Conservation (phyloP, 1,139 yeast genomes). For the Kodamaea arcana region DNA sequence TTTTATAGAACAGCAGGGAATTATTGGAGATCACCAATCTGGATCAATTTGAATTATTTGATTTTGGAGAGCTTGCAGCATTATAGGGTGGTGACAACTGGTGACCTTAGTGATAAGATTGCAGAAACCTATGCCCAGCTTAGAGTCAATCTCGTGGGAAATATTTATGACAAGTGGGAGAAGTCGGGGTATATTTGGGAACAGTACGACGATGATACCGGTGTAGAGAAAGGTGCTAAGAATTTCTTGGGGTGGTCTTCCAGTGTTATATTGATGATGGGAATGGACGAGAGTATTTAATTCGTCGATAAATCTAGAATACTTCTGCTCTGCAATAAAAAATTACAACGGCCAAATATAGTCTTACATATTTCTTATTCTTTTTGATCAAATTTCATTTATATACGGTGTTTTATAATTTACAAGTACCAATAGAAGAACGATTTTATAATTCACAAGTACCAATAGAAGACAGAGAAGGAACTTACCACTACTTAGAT, state of each 20-base stretch:
- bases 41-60: slow-evolving; percentile 89
- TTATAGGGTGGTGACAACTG: slow-evolving; percentile 32
- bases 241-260: slow-evolving; percentile 96
- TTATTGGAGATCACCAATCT: slow-evolving; percentile 94
- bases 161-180: slow-evolving; percentile 65
- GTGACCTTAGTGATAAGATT: slow-evolving; percentile 31
- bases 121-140: slow-evolving; percentile 48
- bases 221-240: slow-evolving; percentile 76
- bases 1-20: slow-evolving; percentile 76
- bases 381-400: background rate
- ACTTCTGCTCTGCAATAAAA: too few species aligned
- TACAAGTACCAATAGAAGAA: background rate
- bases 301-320: too few species aligned
- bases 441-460: background rate
- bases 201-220: slow-evolving; percentile 77
- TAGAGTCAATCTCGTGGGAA: slow-evolving; percentile 63
- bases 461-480: too few species aligned
- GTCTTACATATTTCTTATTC: too few species aligned
- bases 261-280: slow-evolving; percentile 74
- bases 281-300: slow-evolving; percentile 54
- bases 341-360: too few species aligned
- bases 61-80: slow-evolving; percentile 63
- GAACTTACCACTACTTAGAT: slow-evolving; percentile 26
- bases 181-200: slow-evolving; percentile 86
- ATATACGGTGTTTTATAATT: background rate